A percentile compares a stretch with the other conserved stretches of the same genome.
Evolutionary conservation across 2,329 filamentous ascomycete genomes (phyloP).

Genomic region (Aureobasidium lini): DNA sequence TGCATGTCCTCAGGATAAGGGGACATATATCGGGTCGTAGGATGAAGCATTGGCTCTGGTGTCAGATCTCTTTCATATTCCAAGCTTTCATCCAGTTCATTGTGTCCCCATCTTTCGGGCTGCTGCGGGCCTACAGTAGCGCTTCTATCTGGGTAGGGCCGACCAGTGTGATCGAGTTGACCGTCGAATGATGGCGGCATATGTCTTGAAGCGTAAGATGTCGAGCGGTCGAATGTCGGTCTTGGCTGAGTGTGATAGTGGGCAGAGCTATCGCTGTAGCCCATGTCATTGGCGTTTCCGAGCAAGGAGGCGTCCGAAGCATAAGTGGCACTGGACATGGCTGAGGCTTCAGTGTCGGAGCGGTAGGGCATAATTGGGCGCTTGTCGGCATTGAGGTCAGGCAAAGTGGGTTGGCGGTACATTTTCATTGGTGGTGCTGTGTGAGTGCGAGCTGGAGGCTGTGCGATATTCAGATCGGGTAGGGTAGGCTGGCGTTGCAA

Average conservation of each 20-base stretch:
- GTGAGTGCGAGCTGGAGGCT: background rate
- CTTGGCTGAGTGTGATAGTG: background rate
- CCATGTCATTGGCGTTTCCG: constrained; percentile 54
- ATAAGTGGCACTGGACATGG: constrained; percentile 48
- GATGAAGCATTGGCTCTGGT: background rate
- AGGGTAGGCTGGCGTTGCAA: background rate
- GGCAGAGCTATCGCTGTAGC: constrained; percentile 23
- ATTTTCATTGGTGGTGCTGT: background rate
- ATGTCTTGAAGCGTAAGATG: constrained; percentile 10
- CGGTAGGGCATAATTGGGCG: constrained; percentile 32
- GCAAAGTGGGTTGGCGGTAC: background rate
- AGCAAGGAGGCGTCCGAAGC: constrained; percentile 58
- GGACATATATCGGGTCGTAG: background rate
- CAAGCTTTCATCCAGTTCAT: background rate
- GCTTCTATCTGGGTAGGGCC: constrained; percentile 1
- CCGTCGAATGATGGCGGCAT: background rate
- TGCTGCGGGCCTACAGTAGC: constrained; percentile 10
- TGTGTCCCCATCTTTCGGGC: background rate
- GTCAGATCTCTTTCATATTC: background rate
- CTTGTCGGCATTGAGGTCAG: background rate
- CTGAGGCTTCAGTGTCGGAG: constrained; percentile 49
- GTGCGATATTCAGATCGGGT: constrained; percentile 31
- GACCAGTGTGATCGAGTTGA: background rate
- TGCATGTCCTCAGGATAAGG: background rate
- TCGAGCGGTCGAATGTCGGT: constrained; percentile 13